These are phyloP conservation scores for Cladophialophora yegresii DNA, from an alignment of 2,329 filamentous ascomycete genomes.

Conservation along the genomic window DNA sequence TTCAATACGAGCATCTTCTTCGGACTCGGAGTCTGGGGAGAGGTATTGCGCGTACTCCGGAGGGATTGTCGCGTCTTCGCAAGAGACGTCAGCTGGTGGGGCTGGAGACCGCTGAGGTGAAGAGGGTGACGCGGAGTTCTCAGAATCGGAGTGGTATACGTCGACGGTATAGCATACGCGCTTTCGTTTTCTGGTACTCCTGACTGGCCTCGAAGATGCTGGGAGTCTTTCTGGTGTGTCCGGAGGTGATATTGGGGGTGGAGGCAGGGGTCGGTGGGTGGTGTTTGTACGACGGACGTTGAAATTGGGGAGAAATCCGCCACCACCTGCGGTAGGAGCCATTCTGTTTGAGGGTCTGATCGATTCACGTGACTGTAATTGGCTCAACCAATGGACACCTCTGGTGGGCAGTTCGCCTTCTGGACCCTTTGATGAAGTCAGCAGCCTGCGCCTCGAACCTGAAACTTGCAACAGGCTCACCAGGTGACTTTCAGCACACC, in stretches of 20 bases:
- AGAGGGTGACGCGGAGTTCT: slow-evolving; percentile 9
- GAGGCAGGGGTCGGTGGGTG: slow-evolving; percentile 16
- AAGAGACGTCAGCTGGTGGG: slow-evolving; percentile 21
- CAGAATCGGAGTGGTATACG: slow-evolving; percentile 18
- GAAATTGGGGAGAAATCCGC: slow-evolving; percentile 13
- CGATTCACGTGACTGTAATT: not conserved
- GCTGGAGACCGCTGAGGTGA: slow-evolving; percentile 12
- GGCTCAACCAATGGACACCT: not conserved
- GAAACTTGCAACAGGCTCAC: not conserved
- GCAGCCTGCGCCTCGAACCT: slow-evolving; percentile 5
- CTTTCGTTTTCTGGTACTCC: slow-evolving; percentile 24
- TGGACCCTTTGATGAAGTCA: slow-evolving; percentile 7
- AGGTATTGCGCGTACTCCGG: slow-evolving; percentile 29
- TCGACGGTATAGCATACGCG: slow-evolving; percentile 23
- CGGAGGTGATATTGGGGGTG: slow-evolving; percentile 8
- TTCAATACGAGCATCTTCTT: slow-evolving; percentile 46
- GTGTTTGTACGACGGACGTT: slow-evolving; percentile 19
- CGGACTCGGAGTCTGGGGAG: slow-evolving; percentile 41
- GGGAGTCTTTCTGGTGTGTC: slow-evolving; percentile 2
- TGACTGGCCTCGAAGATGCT: slow-evolving; percentile 18
- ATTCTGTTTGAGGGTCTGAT: not conserved
- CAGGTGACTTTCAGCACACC: not conserved
- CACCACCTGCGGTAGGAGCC: slow-evolving; percentile 12
- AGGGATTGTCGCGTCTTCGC: slow-evolving; percentile 29
- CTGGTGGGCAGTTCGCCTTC: not conserved